Evolutionary conservation across 805 yeast species (phyloP).

Genomic region (Helenozyma baotianmanensis): DNA sequence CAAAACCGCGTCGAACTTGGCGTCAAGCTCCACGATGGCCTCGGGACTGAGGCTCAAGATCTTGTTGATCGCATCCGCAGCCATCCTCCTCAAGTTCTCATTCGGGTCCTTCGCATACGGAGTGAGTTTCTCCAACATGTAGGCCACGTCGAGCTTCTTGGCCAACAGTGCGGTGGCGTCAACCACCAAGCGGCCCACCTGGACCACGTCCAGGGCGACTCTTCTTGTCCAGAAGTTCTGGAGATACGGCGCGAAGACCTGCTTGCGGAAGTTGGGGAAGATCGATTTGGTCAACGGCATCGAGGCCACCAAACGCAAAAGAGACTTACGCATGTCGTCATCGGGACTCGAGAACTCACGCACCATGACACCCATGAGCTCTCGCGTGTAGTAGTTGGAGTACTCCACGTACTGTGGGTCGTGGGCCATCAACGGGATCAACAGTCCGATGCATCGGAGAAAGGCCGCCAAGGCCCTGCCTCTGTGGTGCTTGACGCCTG

Average conservation of each 20-base stretch:
- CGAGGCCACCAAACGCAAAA: conserved; percentile 61
- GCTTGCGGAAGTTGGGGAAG: conserved; percentile 43
- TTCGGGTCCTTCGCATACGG: conserved; percentile 72
- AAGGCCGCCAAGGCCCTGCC: conserved; percentile 77
- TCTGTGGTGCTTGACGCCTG: conserved; percentile 68
- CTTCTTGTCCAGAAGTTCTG: conserved; percentile 78
- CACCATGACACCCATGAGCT: conserved; percentile 59
- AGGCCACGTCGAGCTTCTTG: conserved; percentile 59
- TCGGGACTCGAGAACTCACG: conserved; percentile 80
- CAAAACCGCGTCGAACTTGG: conserved; percentile 57
- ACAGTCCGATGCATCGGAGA: conserved; percentile 68
- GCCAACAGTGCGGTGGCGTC: conserved; percentile 70
- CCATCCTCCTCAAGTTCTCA: conserved; percentile 75
- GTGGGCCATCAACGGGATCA: conserved; percentile 78
- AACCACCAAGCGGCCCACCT: conserved; percentile 55
- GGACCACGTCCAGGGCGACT: conserved; percentile 58
- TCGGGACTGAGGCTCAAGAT: conserved; percentile 40
- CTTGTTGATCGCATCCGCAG: conserved; percentile 62
- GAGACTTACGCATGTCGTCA: conserved; percentile 78
- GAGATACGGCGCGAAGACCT: conserved; percentile 60
- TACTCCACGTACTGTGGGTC: conserved; percentile 54
- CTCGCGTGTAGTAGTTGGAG: conserved; percentile 71
- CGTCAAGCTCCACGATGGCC: conserved; percentile 49
- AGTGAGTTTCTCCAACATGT: conserved; percentile 54
- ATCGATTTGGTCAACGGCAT: conserved; percentile 61